Evolutionary conservation across 306 rosid species (phyloP), one percentile per base, ranked within the genome.

Genomic region (Ammopiptanthus mongolicus): DNA sequence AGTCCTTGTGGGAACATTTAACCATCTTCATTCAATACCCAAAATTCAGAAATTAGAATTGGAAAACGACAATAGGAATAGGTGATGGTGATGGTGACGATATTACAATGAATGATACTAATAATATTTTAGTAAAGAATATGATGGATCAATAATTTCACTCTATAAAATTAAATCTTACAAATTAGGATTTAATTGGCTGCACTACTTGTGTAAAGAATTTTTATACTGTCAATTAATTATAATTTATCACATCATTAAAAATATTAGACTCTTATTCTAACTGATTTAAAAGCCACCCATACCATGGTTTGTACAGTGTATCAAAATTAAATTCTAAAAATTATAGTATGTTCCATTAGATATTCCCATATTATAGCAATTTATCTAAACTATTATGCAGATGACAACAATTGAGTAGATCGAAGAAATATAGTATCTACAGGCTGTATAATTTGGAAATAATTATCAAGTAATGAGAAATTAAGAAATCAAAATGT

Each of bases 1-100:
- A n/a, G 28, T 37, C 21, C 82, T 75, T 58, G 78, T 69, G 76
- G 69, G 56, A 50, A 14, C 70, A 1, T 52, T 77, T 80, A 50
- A 65, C 80, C 50, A 69, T 41, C 28, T 12, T 55, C 25, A 76
- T 70, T 75, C 52, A 64, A 23, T 57, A 50, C 64, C 41, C 51
- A 23, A 61, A 33, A n/a, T 52, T 29, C 6, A 4, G 18, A 41
- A 41, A 57, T 65, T 22, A 18, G 56, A 70, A 48, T 50, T 73
- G 66, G 51, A 39, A 74, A 66, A 23, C 47, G 62, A 17, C 10
- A 50, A 50, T 0, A 36, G 57, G n/a, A 57, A 73, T 34, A 34
- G 55, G 51, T 73, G 8, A 17, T 46, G 44, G 6, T 29, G 67
- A 71, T 13, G 15, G 34, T 13, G n/a, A 22, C 8, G 15, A 62